A percentile compares a stretch with the other conserved stretches of the same genome.
These are phyloP conservation scores for Nemania sp. DNA, from an alignment of 2,329 filamentous ascomycete genomes.

Conservation along the genomic window DNA sequence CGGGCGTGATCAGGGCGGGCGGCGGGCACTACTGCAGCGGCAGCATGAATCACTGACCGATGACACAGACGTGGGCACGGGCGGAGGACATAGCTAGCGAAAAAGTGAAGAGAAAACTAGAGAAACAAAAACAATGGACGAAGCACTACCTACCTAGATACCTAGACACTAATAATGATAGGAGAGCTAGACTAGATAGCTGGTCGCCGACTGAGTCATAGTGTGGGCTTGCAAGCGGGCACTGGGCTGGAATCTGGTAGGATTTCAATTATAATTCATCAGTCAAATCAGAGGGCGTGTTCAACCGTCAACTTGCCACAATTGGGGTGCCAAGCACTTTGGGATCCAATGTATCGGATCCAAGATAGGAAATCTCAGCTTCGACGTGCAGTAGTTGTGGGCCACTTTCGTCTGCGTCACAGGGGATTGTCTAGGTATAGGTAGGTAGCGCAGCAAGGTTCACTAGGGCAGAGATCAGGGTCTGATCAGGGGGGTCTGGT, in stretches of 20 bases:
- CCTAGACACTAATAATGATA: no score
- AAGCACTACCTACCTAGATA: no score
- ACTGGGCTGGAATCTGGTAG: conserved; percentile 16
- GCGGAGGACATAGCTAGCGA: conserved; percentile 6
- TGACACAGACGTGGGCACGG: neutral
- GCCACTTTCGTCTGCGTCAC: neutral
- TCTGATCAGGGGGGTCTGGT: conserved; percentile 15
- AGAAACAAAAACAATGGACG: neutral
- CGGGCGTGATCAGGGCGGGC: neutral
- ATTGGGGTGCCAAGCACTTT: conserved; percentile 23
- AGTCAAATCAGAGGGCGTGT: conserved; percentile 17
- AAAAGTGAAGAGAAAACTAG: neutral
- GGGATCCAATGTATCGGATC: conserved; percentile 36
- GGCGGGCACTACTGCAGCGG: neutral
- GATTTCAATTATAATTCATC: conserved; percentile 16
- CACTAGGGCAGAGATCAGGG: neutral
- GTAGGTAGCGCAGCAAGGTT: neutral
- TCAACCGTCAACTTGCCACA: conserved; percentile 27
- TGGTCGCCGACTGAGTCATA: conserved; percentile 36
- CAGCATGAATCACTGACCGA: conserved; percentile 10
- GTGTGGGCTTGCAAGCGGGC: conserved; percentile 18
- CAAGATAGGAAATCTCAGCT: conserved; percentile 27
- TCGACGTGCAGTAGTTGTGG: conserved; percentile 19
- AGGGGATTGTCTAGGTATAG: neutral
- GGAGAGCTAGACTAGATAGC: no score